These are phyloP conservation scores for Endocalyx cinctus DNA, from an alignment of 2,329 filamentous ascomycete species.

Conservation along the genomic window DNA sequence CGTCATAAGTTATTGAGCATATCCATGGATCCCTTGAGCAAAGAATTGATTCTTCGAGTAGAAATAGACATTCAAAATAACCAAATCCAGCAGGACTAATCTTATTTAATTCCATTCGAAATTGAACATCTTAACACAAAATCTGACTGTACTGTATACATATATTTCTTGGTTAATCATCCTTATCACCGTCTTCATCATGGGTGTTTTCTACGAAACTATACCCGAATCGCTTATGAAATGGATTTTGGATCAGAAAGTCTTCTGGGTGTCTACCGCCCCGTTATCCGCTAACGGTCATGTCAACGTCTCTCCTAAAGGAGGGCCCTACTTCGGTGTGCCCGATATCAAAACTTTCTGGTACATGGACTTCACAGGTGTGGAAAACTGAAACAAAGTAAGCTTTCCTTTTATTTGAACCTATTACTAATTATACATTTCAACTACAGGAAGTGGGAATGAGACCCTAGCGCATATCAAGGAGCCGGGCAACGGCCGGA, in stretches of 20 bases:
- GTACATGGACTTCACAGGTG: slow-evolving; percentile 73
- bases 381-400: too few species aligned
- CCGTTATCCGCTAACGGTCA: slow-evolving; percentile 60
- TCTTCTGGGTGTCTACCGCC: slow-evolving; percentile 74
- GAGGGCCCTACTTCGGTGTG: slow-evolving; percentile 44
- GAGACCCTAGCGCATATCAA: slow-evolving; percentile 74
- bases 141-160: too few species aligned
- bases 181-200: too few species aligned
- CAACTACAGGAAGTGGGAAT: slow-evolving; percentile 64
- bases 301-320: slow-evolving; percentile 75
- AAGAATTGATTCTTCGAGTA: too few species aligned
- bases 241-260: slow-evolving; percentile 63
- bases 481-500: slow-evolving; percentile 62
- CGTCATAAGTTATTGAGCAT: too few species aligned
- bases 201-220: slow-evolving; percentile 26
- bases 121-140: too few species aligned
- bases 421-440: background rate
- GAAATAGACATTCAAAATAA: too few species aligned
- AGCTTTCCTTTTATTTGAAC: too few species aligned
- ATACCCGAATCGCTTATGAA: slow-evolving; percentile 40
- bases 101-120: too few species aligned
- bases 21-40: too few species aligned
- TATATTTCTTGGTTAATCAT: too few species aligned
- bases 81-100: too few species aligned
- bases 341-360: slow-evolving; percentile 29